These are phyloP conservation scores for Macrophomina pseudophaseolina DNA, from an alignment of 2,329 filamentous ascomycete genomes.

Conservation along the genomic window DNA sequence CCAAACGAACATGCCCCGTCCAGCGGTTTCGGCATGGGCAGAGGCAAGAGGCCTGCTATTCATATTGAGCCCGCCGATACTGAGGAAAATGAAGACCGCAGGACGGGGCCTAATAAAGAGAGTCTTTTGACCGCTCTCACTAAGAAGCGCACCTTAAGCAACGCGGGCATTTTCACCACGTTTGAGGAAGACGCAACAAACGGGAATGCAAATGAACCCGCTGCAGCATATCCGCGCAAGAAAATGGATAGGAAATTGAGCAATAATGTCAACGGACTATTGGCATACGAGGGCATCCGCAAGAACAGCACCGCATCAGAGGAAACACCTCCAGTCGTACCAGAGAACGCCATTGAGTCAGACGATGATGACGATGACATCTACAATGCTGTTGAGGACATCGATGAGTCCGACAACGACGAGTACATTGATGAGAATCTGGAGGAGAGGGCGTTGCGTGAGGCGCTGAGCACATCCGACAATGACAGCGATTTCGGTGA, in stretches of 20 bases:
- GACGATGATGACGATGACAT: conserved; percentile 51
- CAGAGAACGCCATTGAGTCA: conserved; percentile 45
- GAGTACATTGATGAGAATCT: conserved; percentile 79
- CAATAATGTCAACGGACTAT: conserved; percentile 39
- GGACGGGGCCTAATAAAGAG: conserved; percentile 28
- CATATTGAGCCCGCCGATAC: conserved; percentile 39
- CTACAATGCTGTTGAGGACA: conserved; percentile 76
- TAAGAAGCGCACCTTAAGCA: conserved; percentile 48
- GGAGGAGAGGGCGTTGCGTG: conserved; percentile 77
- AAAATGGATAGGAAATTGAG: conserved; percentile 45
- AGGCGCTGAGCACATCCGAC: conserved; percentile 29
- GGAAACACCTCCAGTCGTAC: conserved; percentile 25
- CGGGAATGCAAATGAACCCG: conserved; percentile 13
- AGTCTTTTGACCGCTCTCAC: conserved; percentile 34
- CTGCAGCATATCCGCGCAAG: conserved; percentile 40
- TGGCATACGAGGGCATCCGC: conserved; percentile 40
- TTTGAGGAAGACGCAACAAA: conserved; percentile 36
- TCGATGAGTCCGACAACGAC: conserved; percentile 70
- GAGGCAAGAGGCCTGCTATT: conserved; percentile 44
- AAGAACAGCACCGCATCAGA: conserved; percentile 28
- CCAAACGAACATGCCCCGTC: conserved; percentile 40
- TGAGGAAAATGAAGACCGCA: conserved; percentile 37
- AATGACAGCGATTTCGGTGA: conserved; percentile 26
- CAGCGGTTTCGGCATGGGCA: conserved; percentile 40
- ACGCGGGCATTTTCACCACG: conserved; percentile 44